phyloP scores from a whole-genome alignment of 2,329 filamentous ascomycete species.

The Fusarium fracticaudum region DNA sequence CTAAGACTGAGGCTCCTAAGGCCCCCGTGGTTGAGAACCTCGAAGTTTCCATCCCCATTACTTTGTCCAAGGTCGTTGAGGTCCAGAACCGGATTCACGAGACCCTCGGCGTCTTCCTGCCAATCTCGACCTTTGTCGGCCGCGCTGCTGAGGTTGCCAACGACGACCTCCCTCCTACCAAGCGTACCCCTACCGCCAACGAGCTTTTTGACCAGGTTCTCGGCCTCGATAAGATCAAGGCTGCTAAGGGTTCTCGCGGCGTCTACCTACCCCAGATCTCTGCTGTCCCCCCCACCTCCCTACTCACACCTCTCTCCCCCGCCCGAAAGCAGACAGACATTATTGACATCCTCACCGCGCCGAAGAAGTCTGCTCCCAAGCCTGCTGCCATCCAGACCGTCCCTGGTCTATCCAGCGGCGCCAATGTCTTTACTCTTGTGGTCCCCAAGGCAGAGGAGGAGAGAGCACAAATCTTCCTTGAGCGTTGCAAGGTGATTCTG shows the following conservation, averaged over 20 bases:
- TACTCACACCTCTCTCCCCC: constrained; percentile 47
- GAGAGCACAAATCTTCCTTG: constrained; percentile 82
- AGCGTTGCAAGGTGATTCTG: constrained; percentile 84
- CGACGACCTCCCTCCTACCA: constrained; percentile 78
- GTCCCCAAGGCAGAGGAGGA: constrained; percentile 84
- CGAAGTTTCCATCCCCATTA: constrained; percentile 78
- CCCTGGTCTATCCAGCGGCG: constrained; percentile 62
- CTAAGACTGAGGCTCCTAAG: constrained; percentile 51
- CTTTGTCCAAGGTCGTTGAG: constrained; percentile 79
- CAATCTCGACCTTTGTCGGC: constrained; percentile 86
- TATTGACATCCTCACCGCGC: constrained; percentile 78
- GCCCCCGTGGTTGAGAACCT: constrained; percentile 58
- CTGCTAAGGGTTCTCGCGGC: constrained; percentile 66
- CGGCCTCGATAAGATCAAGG: constrained; percentile 65
- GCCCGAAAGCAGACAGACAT: constrained; percentile 68
- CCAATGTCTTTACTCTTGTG: constrained; percentile 83
- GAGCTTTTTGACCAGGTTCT: constrained; percentile 92
- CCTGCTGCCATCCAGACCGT: constrained; percentile 46
- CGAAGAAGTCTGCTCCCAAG: constrained; percentile 43
- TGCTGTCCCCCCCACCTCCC: constrained; percentile 59
- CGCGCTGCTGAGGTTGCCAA: constrained; percentile 90
- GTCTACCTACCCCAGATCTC: constrained; percentile 77
- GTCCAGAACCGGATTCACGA: constrained; percentile 83
- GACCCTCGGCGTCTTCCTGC: constrained; percentile 81
- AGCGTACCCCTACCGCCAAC: constrained; percentile 71